These are phyloP conservation scores for Xylaria palmicola DNA, from an alignment of 495 filamentous ascomycete genomes.

Conservation along the genomic window DNA sequence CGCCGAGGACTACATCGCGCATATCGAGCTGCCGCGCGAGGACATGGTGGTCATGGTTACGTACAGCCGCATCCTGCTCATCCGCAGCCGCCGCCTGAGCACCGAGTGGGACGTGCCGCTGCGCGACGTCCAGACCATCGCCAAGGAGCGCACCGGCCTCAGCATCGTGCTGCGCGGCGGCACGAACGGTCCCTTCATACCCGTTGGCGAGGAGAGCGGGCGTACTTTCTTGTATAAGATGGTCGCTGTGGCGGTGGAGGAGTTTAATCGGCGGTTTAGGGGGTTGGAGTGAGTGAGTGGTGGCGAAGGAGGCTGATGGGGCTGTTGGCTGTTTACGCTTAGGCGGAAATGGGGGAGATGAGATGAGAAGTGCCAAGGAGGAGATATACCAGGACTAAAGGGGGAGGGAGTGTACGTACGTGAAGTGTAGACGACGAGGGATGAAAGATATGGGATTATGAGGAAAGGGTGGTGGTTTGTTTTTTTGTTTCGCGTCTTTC, in stretches of 20 bases:
- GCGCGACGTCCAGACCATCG: constrained; percentile 94
- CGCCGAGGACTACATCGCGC: constrained; percentile 94
- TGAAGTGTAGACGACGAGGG: neutral
- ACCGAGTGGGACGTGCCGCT: constrained; percentile 95
- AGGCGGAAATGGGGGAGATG: neutral
- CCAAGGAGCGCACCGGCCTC: constrained; percentile 93
- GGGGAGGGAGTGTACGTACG: no score
- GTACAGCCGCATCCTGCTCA: constrained; percentile 86
- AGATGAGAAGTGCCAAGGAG: neutral
- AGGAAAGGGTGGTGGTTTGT: neutral
- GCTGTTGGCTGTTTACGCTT: no score
- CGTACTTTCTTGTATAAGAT: constrained; percentile 79
- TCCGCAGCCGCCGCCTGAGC: constrained; percentile 76
- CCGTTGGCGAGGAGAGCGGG: constrained; percentile 82
- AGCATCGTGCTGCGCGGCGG: constrained; percentile 84
- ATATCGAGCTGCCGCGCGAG: constrained; percentile 83
- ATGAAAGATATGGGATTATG: neutral
- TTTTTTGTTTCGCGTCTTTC: neutral
- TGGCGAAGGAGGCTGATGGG: no score
- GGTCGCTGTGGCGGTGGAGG: constrained; percentile 57
- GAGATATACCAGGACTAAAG: no score
- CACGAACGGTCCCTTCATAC: constrained; percentile 92
- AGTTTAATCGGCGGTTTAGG: constrained; percentile 56
- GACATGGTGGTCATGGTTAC: constrained; percentile 96
- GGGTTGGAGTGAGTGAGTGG: constrained; percentile 22